Percentiles rank a stretch among this genome's conserved stretches.
phyloP scores from a whole-genome alignment of 805 yeast genomes.

The Ogataea minuta region DNA sequence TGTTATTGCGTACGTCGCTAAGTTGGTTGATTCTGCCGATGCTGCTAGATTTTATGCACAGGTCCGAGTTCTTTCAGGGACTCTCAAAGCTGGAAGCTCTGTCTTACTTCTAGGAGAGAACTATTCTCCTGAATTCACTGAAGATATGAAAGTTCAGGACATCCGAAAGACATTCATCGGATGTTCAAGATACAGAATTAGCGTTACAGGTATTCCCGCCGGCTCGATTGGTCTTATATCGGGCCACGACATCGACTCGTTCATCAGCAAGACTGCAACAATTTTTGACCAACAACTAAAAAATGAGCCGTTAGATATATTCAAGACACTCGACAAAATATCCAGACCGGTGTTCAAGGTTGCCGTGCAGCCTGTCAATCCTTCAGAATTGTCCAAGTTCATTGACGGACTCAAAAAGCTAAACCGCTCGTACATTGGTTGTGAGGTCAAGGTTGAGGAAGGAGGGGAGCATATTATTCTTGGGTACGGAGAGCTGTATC shows the following conservation, averaged over 20 bases:
- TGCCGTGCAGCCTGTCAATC: constrained; percentile 77
- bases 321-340: constrained; percentile 44
- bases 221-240: constrained; percentile 71
- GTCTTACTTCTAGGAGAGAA: constrained; percentile 59
- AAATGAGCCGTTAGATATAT: constrained; percentile 28
- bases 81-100: constrained; percentile 43
- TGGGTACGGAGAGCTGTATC: constrained; percentile 84
- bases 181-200: constrained; percentile 68
- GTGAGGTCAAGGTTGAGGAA: constrained; percentile 72
- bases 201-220: constrained; percentile 49
- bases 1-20: constrained; percentile 53
- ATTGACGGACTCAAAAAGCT: constrained; percentile 66
- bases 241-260: constrained; percentile 53
- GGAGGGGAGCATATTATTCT: constrained; percentile 81
- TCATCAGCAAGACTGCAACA: constrained; percentile 61
- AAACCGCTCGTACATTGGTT: constrained; percentile 62
- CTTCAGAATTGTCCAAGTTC: constrained; percentile 74
- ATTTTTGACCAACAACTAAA: constrained; percentile 37
- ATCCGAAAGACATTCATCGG: constrained; percentile 49
- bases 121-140: constrained; percentile 47
- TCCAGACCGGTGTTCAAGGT: constrained; percentile 67
- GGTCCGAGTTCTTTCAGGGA: constrained; percentile 63
- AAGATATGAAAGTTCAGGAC: constrained; percentile 45
- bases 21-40: constrained; percentile 55
- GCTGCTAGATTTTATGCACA: constrained; percentile 53